These are phyloP conservation scores for Articulospora tetracladia DNA, from an alignment of 495 filamentous ascomycete genomes.

Conservation along the genomic window DNA sequence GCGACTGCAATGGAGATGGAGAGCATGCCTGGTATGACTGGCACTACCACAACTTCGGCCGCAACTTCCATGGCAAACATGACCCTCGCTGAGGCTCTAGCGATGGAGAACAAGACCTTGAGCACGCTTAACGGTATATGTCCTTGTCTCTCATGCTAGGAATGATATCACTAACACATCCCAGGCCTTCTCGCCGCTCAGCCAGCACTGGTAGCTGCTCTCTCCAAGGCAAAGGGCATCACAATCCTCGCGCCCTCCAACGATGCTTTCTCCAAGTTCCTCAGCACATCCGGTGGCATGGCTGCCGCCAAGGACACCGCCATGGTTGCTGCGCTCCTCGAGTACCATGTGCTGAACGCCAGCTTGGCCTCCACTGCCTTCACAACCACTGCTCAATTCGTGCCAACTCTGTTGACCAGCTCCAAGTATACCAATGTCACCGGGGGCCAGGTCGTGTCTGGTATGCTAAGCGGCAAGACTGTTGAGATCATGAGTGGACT, in stretches of 20 bases:
- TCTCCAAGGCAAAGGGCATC: slow-evolving; percentile 47
- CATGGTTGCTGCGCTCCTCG: slow-evolving; percentile 45
- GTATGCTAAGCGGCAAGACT: slow-evolving; percentile 24
- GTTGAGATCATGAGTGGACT: slow-evolving; percentile 36
- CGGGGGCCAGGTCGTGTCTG: slow-evolving; percentile 27
- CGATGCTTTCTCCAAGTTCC: slow-evolving; percentile 44
- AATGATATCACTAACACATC: too few relatives aligned
- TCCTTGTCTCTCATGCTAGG: background rate
- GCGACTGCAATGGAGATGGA: background rate
- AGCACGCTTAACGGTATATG: slow-evolving; percentile 36
- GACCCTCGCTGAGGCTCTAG: slow-evolving; percentile 31
- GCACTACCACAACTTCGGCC: too few relatives aligned
- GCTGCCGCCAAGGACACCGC: slow-evolving; percentile 28
- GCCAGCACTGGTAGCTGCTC: slow-evolving; percentile 32
- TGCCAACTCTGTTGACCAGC: slow-evolving; percentile 50
- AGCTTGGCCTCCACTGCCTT: slow-evolving; percentile 39
- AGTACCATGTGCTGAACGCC: slow-evolving; percentile 63
- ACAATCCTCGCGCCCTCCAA: slow-evolving; percentile 65
- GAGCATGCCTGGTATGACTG: background rate
- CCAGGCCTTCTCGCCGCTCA: slow-evolving; percentile 37
- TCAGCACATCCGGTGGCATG: slow-evolving; percentile 25
- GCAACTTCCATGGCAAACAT: slow-evolving; percentile 24
- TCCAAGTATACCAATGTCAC: slow-evolving; percentile 37
- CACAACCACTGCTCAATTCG: slow-evolving; percentile 39
- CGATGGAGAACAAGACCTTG: slow-evolving; percentile 34